Base-by-base conservation (phyloP, 2,329 filamentous ascomycete species). In the Aspergillus alliaceus region DNA sequence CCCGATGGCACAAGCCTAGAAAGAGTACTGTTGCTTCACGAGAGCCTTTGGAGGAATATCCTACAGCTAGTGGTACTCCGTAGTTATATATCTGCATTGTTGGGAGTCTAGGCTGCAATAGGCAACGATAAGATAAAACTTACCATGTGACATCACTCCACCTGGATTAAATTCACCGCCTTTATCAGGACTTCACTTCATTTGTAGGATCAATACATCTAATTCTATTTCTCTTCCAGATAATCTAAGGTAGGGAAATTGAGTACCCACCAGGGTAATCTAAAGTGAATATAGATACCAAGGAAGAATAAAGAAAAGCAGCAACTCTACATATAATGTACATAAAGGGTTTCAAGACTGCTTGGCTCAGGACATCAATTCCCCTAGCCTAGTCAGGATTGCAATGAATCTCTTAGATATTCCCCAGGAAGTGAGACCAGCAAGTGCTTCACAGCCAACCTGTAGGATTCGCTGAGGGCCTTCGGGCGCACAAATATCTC, bases 401-500 rank as follows among this genome's bases (percentile, higher is more conserved):
- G 69, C 65, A 40, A 68, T 64, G 24, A 69, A 72, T 50, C 64
- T 66, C 54, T 68, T 69, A 9, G 73, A 73, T 27, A 72, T 62
- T 14, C 72, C 71, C 75, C 75, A 77, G 4, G 72, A 70, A 11
- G 53, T 65, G 40, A 73, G 56, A 14, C 65, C 58, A n/a, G 61
- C 61, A n/a, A 80, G 59, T 0, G 72, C 69, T 46, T 73, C 73
- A 56, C 69, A 72, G 3, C 77, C 78, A 58, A 77, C 72, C 4
- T 63, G 62, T 25, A 80, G 51, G 2, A 77, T 68, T 31, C 71
- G 64, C 53, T 72, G 67, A 4, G 78, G 74, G 1, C 77, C 77
- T 39, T 71, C 64, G 2, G 60, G 55, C 5, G 63, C 65, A 61
- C 75, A 80, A 4, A 84, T 69, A 62, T 84, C 78, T 0, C 83